These are phyloP conservation scores for Fusarium circinatum DNA, from an alignment of 2,329 filamentous ascomycete genomes.

Conservation along the genomic window DNA sequence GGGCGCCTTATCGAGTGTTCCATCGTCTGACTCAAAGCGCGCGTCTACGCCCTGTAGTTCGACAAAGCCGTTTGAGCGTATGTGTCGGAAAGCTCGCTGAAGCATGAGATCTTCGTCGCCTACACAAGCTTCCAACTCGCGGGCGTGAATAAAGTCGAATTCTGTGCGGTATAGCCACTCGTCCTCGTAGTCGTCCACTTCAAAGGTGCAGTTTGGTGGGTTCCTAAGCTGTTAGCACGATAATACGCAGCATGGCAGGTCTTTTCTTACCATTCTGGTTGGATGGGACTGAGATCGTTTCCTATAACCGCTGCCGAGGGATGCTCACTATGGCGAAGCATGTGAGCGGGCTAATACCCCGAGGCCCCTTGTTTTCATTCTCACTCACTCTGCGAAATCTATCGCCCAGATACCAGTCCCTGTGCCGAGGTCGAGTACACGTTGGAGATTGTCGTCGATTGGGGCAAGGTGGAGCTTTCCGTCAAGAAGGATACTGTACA, in stretches of 20 bases:
- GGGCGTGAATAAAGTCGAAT: slow-evolving; percentile 21
- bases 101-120: not conserved
- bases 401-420: slow-evolving; percentile 30
- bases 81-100: not conserved
- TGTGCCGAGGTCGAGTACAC: slow-evolving; percentile 30
- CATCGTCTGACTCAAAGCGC: slow-evolving; percentile 6
- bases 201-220: slow-evolving; percentile 23
- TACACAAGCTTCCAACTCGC: slow-evolving; percentile 22
- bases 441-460: not conserved
- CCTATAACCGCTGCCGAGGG: slow-evolving; percentile 17
- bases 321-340: slow-evolving; percentile 1
- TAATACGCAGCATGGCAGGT: rapidly evolving
- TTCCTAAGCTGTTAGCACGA: not conserved
- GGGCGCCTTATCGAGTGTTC: slow-evolving; percentile 1
- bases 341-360: not conserved
- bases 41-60: slow-evolving; percentile 14
- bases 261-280: slow-evolving; percentile 15
- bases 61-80: not conserved
- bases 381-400: slow-evolving; percentile 28
- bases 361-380: not conserved
- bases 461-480: slow-evolving; percentile 26
- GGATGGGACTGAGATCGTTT: slow-evolving; percentile 28
- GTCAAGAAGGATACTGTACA: slow-evolving; percentile 21
- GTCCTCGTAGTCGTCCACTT: slow-evolving; percentile 25
- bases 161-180: slow-evolving; percentile 13